phyloP scores from a whole-genome alignment of 768 basidiomycete species.

The Boletellus emodensis region DNA sequence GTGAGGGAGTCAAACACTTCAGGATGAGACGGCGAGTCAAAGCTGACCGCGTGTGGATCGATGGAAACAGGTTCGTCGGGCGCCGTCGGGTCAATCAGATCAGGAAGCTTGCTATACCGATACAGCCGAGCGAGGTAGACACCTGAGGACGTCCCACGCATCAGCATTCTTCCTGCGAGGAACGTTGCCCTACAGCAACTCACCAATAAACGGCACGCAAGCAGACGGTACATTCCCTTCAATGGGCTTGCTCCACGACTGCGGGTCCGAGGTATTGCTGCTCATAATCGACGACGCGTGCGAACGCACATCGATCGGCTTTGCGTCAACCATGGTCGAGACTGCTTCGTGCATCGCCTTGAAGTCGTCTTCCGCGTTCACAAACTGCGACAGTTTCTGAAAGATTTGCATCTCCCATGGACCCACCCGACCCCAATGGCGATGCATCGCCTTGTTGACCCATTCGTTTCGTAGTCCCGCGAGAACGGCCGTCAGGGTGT shows the following conservation, averaged over 20 bases:
- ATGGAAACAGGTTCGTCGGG: conserved; percentile 65
- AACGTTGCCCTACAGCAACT: conserved; percentile 16
- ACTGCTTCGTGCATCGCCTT: conserved; percentile 66
- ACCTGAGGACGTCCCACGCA: conserved; percentile 37
- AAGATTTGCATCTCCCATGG: conserved; percentile 71
- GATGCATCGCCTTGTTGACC: conserved; percentile 64
- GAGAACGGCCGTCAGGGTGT: conserved; percentile 75
- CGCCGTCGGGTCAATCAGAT: conserved; percentile 79
- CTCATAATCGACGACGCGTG: conserved; percentile 54
- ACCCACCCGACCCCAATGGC: conserved; percentile 62
- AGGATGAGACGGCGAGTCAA: conserved; percentile 68
- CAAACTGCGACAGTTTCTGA: conserved; percentile 65
- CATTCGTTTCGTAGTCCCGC: conserved; percentile 67
- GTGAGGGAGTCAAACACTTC: conserved; percentile 75
- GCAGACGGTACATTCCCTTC: conserved; percentile 46
- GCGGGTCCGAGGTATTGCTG: conserved; percentile 39
- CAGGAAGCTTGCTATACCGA: conserved; percentile 63
- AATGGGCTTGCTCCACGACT: conserved; percentile 35
- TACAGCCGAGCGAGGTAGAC: conserved; percentile 73
- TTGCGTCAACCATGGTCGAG: conserved; percentile 60
- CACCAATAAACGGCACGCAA: conserved; percentile 84
- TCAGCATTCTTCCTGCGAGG: neutral
- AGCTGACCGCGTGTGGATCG: conserved; percentile 57
- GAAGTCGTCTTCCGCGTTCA: conserved; percentile 64
- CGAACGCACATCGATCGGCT: conserved; percentile 51